A percentile compares a stretch with the other conserved stretches of the same genome.
These are phyloP conservation scores for Papilionanthe hybrid DNA, from an alignment of 116 monocot species.

Conservation along the genomic window DNA sequence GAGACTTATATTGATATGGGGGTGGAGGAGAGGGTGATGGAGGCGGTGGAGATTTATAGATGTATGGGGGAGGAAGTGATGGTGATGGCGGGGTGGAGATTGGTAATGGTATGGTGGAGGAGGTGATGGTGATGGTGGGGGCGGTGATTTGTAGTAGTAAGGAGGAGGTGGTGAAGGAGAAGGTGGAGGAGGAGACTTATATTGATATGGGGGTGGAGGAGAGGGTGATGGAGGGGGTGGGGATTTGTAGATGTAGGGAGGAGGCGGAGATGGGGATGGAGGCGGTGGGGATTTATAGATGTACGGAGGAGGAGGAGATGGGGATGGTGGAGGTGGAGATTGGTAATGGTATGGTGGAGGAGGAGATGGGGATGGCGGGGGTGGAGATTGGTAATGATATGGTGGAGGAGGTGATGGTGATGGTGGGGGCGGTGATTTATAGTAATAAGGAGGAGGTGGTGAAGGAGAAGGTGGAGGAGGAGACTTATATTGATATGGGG, in stretches of 20 bases:
- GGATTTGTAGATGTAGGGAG: background rate
- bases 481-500: background rate
- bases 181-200: background rate
- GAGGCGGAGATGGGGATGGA: background rate
- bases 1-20: background rate
- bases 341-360: background rate
- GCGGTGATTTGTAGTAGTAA: background rate
- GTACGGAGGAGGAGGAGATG: background rate
- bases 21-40: conserved; percentile 15
- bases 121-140: background rate
- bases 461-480: background rate
- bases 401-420: background rate
- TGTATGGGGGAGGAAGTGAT: background rate
- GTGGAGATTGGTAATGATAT: background rate
- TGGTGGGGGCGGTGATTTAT: background rate
- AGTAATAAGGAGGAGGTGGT: background rate
- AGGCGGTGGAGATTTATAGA: background rate
- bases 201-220: background rate
- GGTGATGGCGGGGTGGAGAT: background rate
- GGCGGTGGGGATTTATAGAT: background rate
- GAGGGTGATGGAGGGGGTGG: background rate
- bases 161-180: background rate
- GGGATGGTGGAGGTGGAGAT: background rate
- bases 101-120: conserved; percentile 5
- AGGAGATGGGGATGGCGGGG: background rate